Base-by-base conservation (phyloP, 331 rosid species). In the Acacia concinna region DNA sequence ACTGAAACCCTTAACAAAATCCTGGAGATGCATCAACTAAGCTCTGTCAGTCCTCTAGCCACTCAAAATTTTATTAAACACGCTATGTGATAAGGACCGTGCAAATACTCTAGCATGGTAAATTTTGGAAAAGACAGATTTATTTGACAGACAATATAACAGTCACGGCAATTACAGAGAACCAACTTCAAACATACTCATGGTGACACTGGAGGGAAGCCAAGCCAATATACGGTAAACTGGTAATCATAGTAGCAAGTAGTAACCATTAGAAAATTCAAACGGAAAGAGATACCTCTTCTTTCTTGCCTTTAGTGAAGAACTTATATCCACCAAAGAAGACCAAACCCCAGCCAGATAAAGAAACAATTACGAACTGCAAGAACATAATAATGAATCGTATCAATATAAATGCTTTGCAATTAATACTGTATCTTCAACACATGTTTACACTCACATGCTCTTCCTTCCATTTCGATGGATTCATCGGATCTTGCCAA, bases 381-480 rank as follows among this genome's bases (percentile, higher is more conserved):
- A 86, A 77, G 52, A 78, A 56, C 43, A 74, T 76, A 15, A 28
- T 8, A 77, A 64, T 65, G 40, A 65, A 64, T 83, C 73, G 85
- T 73, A 23, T 15, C 51, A 81, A 75, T 65, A 34, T 37, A 25
- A 57, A 66, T 18, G 62, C n/a, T 70, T 71, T 41, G 73, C 38
- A 35, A 40, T n/a, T 9, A 28, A 41, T 32, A 52, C 57, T 56
- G 74, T 4, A 40, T 74, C 62, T 56, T 80, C 46, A 79, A 78
- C 65, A 79, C 43, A 73, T 81, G 73, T 75, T 32, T 51, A 77
- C 73, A 85, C 97, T 91, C 80, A 94, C 97, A 62, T 94, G 98
- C 88, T 94, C 98, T 78, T 94, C 97, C 94, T 94, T 94, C 98
- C 97, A 94, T 81, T 91, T 88, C 52, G 97, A 87, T 66, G 98